Conservation (phyloP, 768 basidiomycete species). For the Multifurca ochricompacta region DNA sequence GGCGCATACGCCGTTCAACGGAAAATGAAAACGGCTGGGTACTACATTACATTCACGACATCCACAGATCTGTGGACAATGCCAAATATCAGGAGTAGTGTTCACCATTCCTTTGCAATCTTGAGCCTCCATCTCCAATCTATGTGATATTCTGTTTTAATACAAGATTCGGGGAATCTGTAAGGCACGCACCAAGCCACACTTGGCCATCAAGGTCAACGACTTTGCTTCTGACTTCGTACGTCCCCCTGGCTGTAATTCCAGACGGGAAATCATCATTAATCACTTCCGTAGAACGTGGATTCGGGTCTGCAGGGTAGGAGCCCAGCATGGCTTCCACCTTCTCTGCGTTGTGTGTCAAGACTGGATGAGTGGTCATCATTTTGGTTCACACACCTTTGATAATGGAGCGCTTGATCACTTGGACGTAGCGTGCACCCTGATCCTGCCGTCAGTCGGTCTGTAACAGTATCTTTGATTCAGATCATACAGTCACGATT, state of each 20-base stretch:
- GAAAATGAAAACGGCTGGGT: background rate
- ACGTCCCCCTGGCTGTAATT: constrained; percentile 73
- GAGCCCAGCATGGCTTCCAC: constrained; percentile 93
- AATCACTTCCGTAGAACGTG: constrained; percentile 73
- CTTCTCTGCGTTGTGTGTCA: constrained; percentile 45
- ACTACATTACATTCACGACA: constrained; percentile 11
- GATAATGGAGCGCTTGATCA: constrained; percentile 73
- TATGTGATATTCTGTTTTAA: constrained; percentile 22
- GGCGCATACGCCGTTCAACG: background rate
- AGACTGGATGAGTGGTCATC: constrained; percentile 2
- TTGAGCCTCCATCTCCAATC: constrained; percentile 91
- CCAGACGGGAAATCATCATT: constrained; percentile 65
- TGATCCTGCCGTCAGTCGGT: constrained; percentile 25
- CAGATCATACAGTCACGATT: constrained; percentile 62
- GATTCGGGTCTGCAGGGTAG: constrained; percentile 66
- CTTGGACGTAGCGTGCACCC: constrained; percentile 83
- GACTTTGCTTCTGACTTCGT: constrained; percentile 73
- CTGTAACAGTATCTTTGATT: background rate
- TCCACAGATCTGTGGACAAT: constrained; percentile 23
- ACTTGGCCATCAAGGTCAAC: constrained; percentile 80
- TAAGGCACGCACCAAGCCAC: constrained; percentile 55
- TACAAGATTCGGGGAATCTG: background rate
- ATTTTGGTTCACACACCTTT: constrained; percentile 42
- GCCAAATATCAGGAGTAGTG: background rate
- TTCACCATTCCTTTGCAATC: constrained; percentile 85